Conservation (phyloP, 352 stramenopile species). For the Globisporangium splendens region DNA sequence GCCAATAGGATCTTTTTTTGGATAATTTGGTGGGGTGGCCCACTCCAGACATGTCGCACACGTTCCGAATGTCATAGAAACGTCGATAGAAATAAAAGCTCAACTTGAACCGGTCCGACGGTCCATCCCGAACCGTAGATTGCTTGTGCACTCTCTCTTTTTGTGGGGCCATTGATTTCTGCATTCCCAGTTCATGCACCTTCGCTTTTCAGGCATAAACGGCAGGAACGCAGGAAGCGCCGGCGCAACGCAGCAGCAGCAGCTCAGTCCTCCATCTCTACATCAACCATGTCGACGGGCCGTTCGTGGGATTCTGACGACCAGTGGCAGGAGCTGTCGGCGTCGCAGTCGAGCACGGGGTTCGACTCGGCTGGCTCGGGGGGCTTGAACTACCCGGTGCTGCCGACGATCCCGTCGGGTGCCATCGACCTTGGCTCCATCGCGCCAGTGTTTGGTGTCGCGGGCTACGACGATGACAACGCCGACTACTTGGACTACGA, state of each 20-base stretch:
- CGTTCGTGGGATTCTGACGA: conserved; percentile 70
- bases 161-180: neutral
- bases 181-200: neutral
- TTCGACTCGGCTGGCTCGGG: conserved; percentile 42
- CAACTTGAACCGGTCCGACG: neutral
- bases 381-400: conserved; percentile 65
- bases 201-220: neutral
- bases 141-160: neutral
- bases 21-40: neutral
- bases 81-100: neutral
- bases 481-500: conserved; percentile 87
- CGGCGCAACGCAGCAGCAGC: neutral
- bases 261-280: conserved; percentile 1
- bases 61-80: conserved; percentile 6
- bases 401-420: conserved; percentile 70
- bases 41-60: neutral
- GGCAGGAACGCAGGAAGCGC: neutral
- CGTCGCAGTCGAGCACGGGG: conserved; percentile 20
- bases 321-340: conserved; percentile 68
- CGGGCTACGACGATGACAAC: conserved; percentile 66
- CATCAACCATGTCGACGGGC: conserved; percentile 30
- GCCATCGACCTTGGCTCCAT: conserved; percentile 81
- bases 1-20: neutral
- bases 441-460: conserved; percentile 83
- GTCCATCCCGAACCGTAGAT: conserved; percentile 4